Percentiles rank a stretch among this genome's conserved stretches.
phyloP scores from a whole-genome alignment of 23 red algal genomes.

The Gracilaria vermiculophylla region DNA sequence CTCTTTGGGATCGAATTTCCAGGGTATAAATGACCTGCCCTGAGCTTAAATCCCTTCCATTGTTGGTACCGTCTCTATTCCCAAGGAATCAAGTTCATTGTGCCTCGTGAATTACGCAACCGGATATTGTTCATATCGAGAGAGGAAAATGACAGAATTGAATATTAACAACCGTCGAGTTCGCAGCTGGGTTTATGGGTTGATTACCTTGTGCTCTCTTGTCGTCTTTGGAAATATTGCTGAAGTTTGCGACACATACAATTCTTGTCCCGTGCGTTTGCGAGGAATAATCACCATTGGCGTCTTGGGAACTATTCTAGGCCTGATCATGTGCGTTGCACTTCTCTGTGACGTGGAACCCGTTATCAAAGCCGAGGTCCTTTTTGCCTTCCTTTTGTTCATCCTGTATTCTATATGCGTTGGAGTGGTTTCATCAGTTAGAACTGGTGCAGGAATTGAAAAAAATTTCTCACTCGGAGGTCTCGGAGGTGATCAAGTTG shows the following conservation, averaged over 20 bases:
- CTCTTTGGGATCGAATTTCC: neutral
- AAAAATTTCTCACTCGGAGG: neutral
- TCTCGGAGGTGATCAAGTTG: neutral
- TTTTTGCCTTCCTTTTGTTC: constrained; percentile 8
- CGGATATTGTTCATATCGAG: neutral
- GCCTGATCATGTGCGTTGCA: constrained; percentile 4
- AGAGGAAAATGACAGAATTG: neutral
- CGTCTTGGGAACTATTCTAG: constrained; percentile 19
- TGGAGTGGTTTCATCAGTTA: constrained; percentile 45
- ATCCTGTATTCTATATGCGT: constrained; percentile 45
- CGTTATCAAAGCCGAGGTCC: neutral
- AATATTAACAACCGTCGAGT: constrained; percentile 32
- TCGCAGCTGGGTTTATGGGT: constrained; percentile 27
- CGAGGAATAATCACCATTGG: constrained; percentile 27
- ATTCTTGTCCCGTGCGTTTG: constrained; percentile 18
- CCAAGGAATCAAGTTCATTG: neutral
- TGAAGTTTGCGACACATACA: constrained; percentile 25
- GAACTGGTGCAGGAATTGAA: neutral
- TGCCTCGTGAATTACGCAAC: neutral
- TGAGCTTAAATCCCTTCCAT: neutral
- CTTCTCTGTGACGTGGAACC: constrained; percentile 3
- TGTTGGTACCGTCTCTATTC: neutral
- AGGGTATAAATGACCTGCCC: neutral
- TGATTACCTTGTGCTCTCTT: constrained; percentile 40
- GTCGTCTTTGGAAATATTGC: constrained; percentile 58